phyloP scores from a whole-genome alignment of 2,329 filamentous ascomycete genomes.

The Helicocarpus griseus region DNA sequence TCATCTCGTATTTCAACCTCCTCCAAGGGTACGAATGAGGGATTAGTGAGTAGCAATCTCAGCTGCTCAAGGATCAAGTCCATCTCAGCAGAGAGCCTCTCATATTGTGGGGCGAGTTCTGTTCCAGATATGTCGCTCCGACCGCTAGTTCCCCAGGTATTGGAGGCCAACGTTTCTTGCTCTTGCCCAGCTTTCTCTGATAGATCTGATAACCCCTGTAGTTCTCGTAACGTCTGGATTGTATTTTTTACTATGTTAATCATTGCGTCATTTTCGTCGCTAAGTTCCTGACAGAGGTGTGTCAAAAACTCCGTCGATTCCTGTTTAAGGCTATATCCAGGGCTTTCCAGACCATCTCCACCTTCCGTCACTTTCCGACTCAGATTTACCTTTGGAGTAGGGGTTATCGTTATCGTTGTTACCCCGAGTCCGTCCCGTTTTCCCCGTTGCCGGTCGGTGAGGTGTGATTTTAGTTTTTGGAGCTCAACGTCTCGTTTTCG shows the following conservation, averaged over 20 bases:
- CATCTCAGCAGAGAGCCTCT: constrained; percentile 62
- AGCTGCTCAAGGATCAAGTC: constrained; percentile 71
- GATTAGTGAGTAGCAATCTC: constrained; percentile 77
- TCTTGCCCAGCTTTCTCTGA: constrained; percentile 19
- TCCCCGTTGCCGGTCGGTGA: constrained; percentile 59
- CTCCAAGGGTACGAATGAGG: constrained; percentile 89
- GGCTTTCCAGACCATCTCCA: constrained; percentile 41
- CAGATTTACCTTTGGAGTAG: constrained; percentile 26
- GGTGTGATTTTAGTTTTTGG: constrained; percentile 76
- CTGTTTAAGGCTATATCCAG: constrained; percentile 60
- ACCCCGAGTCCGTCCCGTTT: constrained; percentile 42
- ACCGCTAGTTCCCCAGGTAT: constrained; percentile 8
- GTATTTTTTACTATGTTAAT: constrained; percentile 63
- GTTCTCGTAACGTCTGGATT: constrained; percentile 55
- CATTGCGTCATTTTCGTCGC: constrained; percentile 83
- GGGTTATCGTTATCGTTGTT: constrained; percentile 41
- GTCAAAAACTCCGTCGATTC: constrained; percentile 91
- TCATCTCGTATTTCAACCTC: constrained; percentile 89
- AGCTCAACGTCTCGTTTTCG: constrained; percentile 84
- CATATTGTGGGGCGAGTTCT: constrained; percentile 51
- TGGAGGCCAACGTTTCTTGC: constrained; percentile 19
- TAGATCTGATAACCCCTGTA: constrained; percentile 42
- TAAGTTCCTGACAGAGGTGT: constrained; percentile 68
- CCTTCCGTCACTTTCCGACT: constrained; percentile 17
- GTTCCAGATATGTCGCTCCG: constrained; percentile 20